phyloP scores from a whole-genome alignment of 2,329 filamentous ascomycete genomes.

The Monosporascus ibericus region DNA sequence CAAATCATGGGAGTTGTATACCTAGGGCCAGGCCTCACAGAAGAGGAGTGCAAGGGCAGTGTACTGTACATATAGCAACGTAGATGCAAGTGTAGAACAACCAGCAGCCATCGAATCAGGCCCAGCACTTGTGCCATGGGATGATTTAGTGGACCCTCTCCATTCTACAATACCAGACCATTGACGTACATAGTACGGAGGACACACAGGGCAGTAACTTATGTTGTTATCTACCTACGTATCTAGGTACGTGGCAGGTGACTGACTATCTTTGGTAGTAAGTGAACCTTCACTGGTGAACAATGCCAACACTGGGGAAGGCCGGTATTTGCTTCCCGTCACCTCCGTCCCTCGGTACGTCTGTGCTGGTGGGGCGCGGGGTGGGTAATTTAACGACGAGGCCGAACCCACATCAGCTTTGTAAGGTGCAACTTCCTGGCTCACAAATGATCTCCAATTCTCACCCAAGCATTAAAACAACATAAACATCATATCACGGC shows the following conservation, averaged over 20 bases:
- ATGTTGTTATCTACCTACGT: too few species aligned
- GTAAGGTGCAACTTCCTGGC: neutral
- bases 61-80: neutral
- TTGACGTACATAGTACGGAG: too few species aligned
- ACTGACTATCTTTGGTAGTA: too few species aligned
- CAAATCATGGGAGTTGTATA: neutral
- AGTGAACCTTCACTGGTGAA: too few species aligned
- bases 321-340: too few species aligned
- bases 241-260: too few species aligned
- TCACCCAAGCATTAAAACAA: too few species aligned
- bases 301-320: too few species aligned
- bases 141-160: neutral
- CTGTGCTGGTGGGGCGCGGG: neutral
- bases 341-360: neutral
- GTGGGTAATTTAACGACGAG: neutral
- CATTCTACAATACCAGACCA: neutral
- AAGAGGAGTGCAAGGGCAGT: neutral
- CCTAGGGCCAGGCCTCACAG: neutral
- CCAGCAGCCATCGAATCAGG: neutral
- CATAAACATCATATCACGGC: too few species aligned
- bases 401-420: neutral
- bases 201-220: too few species aligned
- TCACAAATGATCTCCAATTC: too few species aligned
- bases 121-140: neutral
- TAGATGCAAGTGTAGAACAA: neutral